Evolutionary conservation across 495 filamentous ascomycete genomes (phyloP).

Genomic region (Penicillium chermesinum): DNA sequence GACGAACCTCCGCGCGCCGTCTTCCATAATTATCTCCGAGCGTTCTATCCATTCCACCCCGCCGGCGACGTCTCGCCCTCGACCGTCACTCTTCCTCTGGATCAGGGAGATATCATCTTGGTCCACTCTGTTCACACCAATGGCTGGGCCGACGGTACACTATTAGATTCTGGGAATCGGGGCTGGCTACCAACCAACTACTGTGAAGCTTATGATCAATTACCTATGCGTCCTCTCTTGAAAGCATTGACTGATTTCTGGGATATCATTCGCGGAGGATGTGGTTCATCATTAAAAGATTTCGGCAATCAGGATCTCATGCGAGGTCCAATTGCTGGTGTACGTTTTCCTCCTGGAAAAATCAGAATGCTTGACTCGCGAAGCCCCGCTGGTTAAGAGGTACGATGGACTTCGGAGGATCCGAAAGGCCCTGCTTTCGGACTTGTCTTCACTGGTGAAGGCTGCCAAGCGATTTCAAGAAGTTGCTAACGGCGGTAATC

Average conservation of each 20-base stretch:
- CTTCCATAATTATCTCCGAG: slow-evolving; percentile 92
- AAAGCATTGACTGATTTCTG: slow-evolving; percentile 87
- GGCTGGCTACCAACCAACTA: slow-evolving; percentile 99
- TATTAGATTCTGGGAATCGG: slow-evolving; percentile 77
- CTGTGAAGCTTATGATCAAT: slow-evolving; percentile 87
- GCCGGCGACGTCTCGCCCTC: slow-evolving; percentile 62
- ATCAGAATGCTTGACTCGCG: slow-evolving; percentile 80
- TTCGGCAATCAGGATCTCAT: slow-evolving; percentile 88
- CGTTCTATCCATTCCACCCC: slow-evolving; percentile 92
- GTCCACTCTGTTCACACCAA: slow-evolving; percentile 97
- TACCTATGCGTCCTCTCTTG: slow-evolving; percentile 77
- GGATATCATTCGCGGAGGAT: slow-evolving; percentile 75
- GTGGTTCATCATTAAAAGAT: slow-evolving; percentile 59
- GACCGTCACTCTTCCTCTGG: slow-evolving; percentile 82
- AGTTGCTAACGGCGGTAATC: slow-evolving; percentile 42
- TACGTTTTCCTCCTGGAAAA: slow-evolving; percentile 83
- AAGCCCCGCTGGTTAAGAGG: slow-evolving; percentile 64
- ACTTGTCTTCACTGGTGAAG: slow-evolving; percentile 84
- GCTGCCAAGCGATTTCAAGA: slow-evolving; percentile 78
- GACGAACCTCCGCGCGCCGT: slow-evolving; percentile 50
- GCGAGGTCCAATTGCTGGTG: slow-evolving; percentile 87
- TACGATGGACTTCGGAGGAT: slow-evolving; percentile 73
- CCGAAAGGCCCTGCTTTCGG: slow-evolving; percentile 80
- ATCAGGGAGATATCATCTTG: slow-evolving; percentile 85
- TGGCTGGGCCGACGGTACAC: slow-evolving; percentile 98